Conservation (phyloP, 768 basidiomycete species). For the Nidularia sp. region DNA sequence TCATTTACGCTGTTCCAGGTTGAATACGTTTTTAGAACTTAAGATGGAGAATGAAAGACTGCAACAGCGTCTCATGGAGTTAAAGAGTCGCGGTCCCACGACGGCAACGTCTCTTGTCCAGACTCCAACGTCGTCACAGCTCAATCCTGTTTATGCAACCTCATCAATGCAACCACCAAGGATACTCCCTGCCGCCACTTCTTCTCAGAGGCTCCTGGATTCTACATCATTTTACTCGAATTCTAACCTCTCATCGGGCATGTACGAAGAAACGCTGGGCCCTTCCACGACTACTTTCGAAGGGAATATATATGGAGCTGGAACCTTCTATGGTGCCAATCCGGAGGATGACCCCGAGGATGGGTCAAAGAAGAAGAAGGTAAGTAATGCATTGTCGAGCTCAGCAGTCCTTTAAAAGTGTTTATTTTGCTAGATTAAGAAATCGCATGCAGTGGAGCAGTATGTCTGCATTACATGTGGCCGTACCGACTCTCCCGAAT, state of each 20-base stretch:
- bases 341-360: slow-evolving; percentile 48
- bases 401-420: not conserved
- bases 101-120: slow-evolving; percentile 14
- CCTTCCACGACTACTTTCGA: slow-evolving; percentile 1
- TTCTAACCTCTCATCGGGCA: not conserved
- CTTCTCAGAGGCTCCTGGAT: not conserved
- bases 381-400: slow-evolving; percentile 14
- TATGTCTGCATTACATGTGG: slow-evolving; percentile 93
- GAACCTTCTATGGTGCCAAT: not conserved
- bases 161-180: slow-evolving; percentile 19
- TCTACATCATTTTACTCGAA: not conserved
- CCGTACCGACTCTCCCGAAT: slow-evolving; percentile 94
- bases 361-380: slow-evolving; percentile 62
- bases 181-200: not conserved
- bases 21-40: slow-evolving; percentile 74
- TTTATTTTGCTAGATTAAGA: slow-evolving; percentile 33
- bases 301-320: not conserved
- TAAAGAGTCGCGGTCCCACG: slow-evolving; percentile 24
- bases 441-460: slow-evolving; percentile 51
- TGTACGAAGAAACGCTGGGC: not conserved
- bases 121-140: slow-evolving; percentile 12
- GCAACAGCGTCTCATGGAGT: slow-evolving; percentile 51
- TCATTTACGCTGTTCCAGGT: slow-evolving; percentile 32
- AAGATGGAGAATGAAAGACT: slow-evolving; percentile 86
- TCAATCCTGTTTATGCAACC: slow-evolving; percentile 30